Base-by-base conservation (phyloP, 768 basidiomycete genomes). In the Podaxis mareebaensis region DNA sequence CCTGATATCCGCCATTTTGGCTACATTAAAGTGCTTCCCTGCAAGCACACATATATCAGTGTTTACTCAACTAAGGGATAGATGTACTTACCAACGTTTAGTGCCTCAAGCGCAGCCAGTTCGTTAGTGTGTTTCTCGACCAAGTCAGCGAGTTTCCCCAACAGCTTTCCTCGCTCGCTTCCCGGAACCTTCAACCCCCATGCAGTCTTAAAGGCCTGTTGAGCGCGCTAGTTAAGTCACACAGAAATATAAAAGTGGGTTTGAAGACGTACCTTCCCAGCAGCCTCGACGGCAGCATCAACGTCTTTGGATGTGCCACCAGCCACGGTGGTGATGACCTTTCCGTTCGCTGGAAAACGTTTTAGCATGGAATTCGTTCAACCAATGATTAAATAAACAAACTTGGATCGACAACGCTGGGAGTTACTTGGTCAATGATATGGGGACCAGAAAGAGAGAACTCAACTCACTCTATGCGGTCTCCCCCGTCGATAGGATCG, bases 131-230 rank as follows among this genome's bases (percentile, higher is more conserved):
- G 72, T 46, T 76, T 65, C 68, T 91, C 87, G 69, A 95, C 80
- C 63, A 90, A 73, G 38, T 83, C 77, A 0, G 87, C 88, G 52
- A 95, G 81, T 67, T 87, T 88, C 69, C 73, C 72, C 39, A 96
- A 74, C 24, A 91, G 77, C 60, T 76, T 74, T 46, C 84, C 81
- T 30, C 91, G 86, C 61, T 77, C 67, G 7, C 69, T 13, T 17
- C 87, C 90, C 7, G 86, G 74, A 22, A 74, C 70, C 63, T 88
- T 85, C 64, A 87, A 74, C 30, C 91, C 91, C 91, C 93, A 93
- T 40, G 74, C 72, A 3, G 83, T 86, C 17, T 90, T 84, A 73
- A 69, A 79, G 0, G 79, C 79, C 70, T 72, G 52, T 3, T 12
- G 20, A 53, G 36, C 5, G 10, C 13, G 3, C n/a, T 20, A 15